Conservation (phyloP, 371 early-diverging fungal species). For the Chytridium lagenaria region DNA sequence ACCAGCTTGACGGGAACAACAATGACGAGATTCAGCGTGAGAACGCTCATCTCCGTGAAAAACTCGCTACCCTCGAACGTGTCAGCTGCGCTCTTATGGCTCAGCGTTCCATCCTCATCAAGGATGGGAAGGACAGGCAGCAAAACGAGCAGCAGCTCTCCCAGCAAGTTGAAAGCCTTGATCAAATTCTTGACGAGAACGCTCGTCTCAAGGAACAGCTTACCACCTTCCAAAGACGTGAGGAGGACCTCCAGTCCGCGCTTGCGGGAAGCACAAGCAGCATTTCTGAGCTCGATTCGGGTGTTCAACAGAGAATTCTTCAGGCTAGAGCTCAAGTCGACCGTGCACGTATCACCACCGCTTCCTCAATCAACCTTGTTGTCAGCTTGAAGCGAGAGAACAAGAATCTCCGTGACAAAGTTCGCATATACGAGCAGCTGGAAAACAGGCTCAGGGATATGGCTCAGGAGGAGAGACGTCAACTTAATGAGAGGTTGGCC, state of each 20-base stretch:
- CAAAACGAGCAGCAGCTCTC: not conserved
- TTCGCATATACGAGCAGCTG: slow-evolving; percentile 3
- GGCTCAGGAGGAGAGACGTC: not conserved
- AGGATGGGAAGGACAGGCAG: not conserved
- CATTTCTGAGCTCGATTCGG: not conserved
- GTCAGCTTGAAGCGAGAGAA: slow-evolving; percentile 15
- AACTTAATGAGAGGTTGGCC: not conserved
- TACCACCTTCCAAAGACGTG: not conserved
- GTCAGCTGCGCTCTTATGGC: slow-evolving; percentile 10
- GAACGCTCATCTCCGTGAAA: not conserved
- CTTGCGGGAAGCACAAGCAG: not conserved
- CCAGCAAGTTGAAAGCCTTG: slow-evolving; percentile 12
- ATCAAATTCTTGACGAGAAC: slow-evolving; percentile 6
- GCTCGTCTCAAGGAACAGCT: slow-evolving; percentile 11
- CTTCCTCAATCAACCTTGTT: slow-evolving; percentile 14
- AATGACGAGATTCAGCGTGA: not conserved
- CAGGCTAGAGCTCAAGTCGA: slow-evolving; percentile 11
- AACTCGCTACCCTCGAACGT: slow-evolving; percentile 5
- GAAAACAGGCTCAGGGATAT: not conserved
- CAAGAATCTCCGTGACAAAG: slow-evolving; percentile 14
- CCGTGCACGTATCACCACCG: slow-evolving; percentile 12
- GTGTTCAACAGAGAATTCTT: not conserved
- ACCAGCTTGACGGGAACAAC: not conserved
- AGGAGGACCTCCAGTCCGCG: slow-evolving; percentile 13
- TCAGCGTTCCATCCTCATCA: slow-evolving; percentile 13